Evolutionary conservation across 768 basidiomycete species (phyloP).

Genomic region (Lentinula boryana): DNA sequence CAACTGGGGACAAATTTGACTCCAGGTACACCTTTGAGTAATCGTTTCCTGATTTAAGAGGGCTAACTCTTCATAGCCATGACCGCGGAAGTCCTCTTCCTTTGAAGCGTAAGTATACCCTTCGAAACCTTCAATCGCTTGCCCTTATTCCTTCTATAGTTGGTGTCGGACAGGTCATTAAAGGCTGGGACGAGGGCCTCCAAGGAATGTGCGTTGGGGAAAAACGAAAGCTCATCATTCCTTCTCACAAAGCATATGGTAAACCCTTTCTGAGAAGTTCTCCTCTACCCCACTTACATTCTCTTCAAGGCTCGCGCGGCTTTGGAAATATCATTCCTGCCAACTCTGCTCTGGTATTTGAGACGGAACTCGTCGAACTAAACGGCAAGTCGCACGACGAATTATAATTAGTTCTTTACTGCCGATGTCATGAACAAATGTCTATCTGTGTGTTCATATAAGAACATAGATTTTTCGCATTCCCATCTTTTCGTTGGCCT

Average conservation of each 20-base stretch:
- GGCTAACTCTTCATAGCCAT: constrained; percentile 29
- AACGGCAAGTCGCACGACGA: constrained; percentile 43
- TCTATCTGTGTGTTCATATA: no score
- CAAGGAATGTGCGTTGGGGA: constrained; percentile 82
- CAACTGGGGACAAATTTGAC: constrained; percentile 81
- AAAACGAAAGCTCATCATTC: constrained; percentile 87
- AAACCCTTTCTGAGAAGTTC: constrained; percentile 6
- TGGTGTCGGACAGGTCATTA: constrained; percentile 75
- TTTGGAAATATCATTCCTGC: constrained; percentile 75
- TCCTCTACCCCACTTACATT: background rate
- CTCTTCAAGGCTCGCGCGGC: constrained; percentile 59
- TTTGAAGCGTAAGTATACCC: constrained; percentile 56
- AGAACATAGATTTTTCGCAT: no score
- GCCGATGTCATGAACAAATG: no score
- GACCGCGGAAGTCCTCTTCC: constrained; percentile 74
- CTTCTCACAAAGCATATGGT: constrained; percentile 80
- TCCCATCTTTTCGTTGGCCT: no score
- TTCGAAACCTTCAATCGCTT: background rate
- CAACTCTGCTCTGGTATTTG: constrained; percentile 77
- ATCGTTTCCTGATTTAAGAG: background rate
- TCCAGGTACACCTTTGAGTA: constrained; percentile 49
- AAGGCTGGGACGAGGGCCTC: constrained; percentile 82
- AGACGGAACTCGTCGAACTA: constrained; percentile 74
- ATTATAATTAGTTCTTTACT: constrained; percentile 28
- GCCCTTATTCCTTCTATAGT: constrained; percentile 34